Evolutionary conservation across 73 alveolate genomes (phyloP), one percentile per base, ranked within the genome.

Genomic region (Paramecium bursaria): DNA sequence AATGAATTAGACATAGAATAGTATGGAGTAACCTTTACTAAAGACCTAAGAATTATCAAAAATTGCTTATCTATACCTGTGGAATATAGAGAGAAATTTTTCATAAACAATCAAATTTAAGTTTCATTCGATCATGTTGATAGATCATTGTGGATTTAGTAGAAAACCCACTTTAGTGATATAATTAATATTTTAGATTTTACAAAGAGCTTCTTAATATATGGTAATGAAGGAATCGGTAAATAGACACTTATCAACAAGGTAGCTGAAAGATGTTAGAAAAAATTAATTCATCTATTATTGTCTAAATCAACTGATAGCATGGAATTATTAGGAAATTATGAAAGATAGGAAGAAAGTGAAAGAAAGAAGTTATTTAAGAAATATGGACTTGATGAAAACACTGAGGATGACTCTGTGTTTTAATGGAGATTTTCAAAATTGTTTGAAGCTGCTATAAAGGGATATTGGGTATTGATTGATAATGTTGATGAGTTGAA

Each of bases 391-490:
- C 23, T 30, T 30, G 76, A 48, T 31, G 67, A 53, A 21, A 53
- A 47, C 74, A 53, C 74, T 15, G 30, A 47, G 9, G 31, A 73
- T 11, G 89, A 73, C 15, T 73, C 75, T 3, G 22, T 67, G 14
- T 79, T 79, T 44, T 50, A 79, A 46, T 79, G 89, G 89, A n/a
- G 35, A 49, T 79, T 53, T 42, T 49, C 79, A 15, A 23, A 57
- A 79, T 42, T 79, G 17, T 54, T 79, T 4, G 74, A 79, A 39
- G 80, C 89, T 54, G 89, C 76, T 7, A 27, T 53, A 9, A 39
- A 54, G 19, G 89, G 89, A 10, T 57, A 79, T 21, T 79, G 89
- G 89, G 57, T 79, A 30, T 30, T 79, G 14, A 35, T 60, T 30
- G 80, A 60, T 30, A 33, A 60, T 5, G 73, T 79, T 49, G 89